Evolutionary conservation across 495 filamentous ascomycete species (phyloP), one percentile per base, ranked within the genome.

Genomic region (Tuber aestivum): DNA sequence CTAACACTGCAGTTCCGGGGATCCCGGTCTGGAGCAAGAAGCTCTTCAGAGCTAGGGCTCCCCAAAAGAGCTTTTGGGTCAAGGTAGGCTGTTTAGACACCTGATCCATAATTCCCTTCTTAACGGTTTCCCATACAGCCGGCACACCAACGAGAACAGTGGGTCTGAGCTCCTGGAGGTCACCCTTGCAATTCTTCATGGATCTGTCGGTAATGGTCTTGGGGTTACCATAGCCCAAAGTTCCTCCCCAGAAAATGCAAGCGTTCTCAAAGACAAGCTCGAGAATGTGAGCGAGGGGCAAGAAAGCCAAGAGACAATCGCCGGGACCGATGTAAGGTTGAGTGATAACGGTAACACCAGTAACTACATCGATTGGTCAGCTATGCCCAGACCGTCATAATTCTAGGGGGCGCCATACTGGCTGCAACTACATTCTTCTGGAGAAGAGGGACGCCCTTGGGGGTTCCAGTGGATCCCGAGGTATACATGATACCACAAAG

Each of bases 401-500:
- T 35, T 20, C 14, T 10, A 3, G 56, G 56, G 32, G 32, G 3
- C 16, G 56, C 86, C 91, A 85, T 87, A 93, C 92, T 90, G 72
- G 94, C 91, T 80, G 93, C 95, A 80, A 99, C 87, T 27, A 99
- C 93, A 81, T 94, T 92, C 73, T 86, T 92, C 84, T 99, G 95
- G 81, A 91, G 95, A 78, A 99, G 85, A 42, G 94, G 90, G 41
- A 99, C 95, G 84, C 95, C 95, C 87, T 98, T 99, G 50, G 95
- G 95, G 1, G 94, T 89, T 71, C 95, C 95, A 9, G 95, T 99
- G 27, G 95, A 97, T 70, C 95, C 95, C 41, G 95, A 98, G 5
- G 95, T 99, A 87, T 98, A 99, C 95, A 99, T 99, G 84, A 99
- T 97, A 83, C 95, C 97, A 87, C 92, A 95, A 21, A 99, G 89